Conservation (phyloP, 805 yeast genomes). For the Candida argentea region DNA sequence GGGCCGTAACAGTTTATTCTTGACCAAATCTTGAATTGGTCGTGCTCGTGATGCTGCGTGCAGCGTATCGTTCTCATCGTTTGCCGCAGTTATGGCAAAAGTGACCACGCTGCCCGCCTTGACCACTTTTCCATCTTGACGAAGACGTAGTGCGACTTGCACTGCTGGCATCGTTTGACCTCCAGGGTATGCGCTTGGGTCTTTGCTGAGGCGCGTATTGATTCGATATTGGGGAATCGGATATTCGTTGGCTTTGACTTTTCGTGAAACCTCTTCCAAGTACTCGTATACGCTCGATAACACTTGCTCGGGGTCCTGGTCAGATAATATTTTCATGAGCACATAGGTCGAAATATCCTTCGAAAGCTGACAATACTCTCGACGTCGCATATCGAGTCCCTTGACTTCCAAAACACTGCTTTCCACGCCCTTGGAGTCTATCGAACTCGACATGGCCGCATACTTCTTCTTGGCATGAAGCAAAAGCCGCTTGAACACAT, state of each 20-base stretch:
- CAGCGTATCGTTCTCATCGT: slow-evolving; percentile 21
- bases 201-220: slow-evolving; percentile 83
- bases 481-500: slow-evolving; percentile 74
- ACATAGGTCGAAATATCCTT: slow-evolving; percentile 78
- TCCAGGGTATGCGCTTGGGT: slow-evolving; percentile 74
- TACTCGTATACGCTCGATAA: slow-evolving; percentile 62
- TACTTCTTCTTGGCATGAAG: slow-evolving; percentile 95
- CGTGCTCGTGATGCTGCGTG: slow-evolving; percentile 75
- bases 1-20: slow-evolving; percentile 43
- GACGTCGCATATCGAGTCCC: slow-evolving; percentile 93
- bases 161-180: slow-evolving; percentile 73
- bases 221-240: slow-evolving; percentile 65
- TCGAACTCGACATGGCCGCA: slow-evolving; percentile 71
- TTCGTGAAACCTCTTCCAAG: slow-evolving; percentile 46
- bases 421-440: slow-evolving; percentile 39
- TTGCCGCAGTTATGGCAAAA: slow-evolving; percentile 54
- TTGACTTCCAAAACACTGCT: slow-evolving; percentile 66
- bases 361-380: slow-evolving; percentile 91
- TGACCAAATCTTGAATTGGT: slow-evolving; percentile 65
- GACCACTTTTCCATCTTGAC: slow-evolving; percentile 76
- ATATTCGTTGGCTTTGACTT: slow-evolving; percentile 52
- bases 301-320: slow-evolving; percentile 68
- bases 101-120: slow-evolving; percentile 88
- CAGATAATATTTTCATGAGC: slow-evolving; percentile 60
- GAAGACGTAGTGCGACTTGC: slow-evolving; percentile 76